Conservation (phyloP, 371 early-diverging fungal species). For the Mucor plumbeus region DNA sequence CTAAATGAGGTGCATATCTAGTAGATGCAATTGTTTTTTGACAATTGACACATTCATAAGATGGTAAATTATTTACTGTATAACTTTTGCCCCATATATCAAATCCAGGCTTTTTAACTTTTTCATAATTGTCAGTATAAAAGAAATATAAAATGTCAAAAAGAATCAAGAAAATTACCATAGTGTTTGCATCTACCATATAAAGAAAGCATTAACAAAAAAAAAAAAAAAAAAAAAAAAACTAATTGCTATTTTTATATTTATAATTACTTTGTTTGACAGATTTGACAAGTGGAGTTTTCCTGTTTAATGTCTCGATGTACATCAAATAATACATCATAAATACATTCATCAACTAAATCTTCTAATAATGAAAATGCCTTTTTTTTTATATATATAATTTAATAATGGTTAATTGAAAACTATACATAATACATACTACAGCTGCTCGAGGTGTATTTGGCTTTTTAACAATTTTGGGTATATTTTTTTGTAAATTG, state of each 20-base stretch:
- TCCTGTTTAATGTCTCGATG: conserved; percentile 68
- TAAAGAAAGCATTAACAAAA: neutral
- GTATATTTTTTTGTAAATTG: conserved; percentile 36
- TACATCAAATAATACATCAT: conserved; percentile 69
- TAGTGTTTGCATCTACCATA: conserved; percentile 34
- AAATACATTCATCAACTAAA: conserved; percentile 68
- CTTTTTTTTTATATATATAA: conserved; percentile 26
- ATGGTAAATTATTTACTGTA: conserved; percentile 59
- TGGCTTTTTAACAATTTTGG: conserved; percentile 18
- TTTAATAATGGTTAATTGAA: neutral
- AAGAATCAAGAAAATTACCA: conserved; percentile 25
- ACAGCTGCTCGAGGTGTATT: conserved; percentile 36
- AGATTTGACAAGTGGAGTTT: conserved; percentile 67
- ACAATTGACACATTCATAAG: conserved; percentile 82
- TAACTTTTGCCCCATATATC: conserved; percentile 79
- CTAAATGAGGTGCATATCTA: conserved; percentile 87
- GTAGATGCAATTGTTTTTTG: conserved; percentile 75
- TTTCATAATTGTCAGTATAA: neutral
- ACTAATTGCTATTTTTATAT: neutral
- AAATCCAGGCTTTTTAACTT: conserved; percentile 58
- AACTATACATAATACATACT: conserved; percentile 11
- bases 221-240: neutral
- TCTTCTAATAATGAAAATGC: conserved; percentile 56
- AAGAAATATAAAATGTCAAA: neutral
- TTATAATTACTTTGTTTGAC: conserved; percentile 64